Conservation (phyloP, 306 rosid species). For the Begonia masoniana region DNA sequence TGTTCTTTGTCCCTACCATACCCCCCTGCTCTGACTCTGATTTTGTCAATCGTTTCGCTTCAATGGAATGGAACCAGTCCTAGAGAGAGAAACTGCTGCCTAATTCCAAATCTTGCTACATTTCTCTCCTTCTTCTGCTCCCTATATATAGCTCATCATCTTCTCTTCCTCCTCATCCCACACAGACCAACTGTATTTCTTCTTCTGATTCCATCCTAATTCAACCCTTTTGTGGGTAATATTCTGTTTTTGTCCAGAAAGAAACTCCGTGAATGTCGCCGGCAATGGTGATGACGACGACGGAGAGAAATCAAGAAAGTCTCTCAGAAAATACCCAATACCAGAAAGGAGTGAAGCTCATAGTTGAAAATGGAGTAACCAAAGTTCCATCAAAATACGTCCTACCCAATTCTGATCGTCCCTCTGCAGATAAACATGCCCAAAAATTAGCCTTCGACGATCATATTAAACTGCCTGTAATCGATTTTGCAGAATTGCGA, state of each 20-base stretch:
- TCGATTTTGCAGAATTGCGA: slow-evolving; percentile 45
- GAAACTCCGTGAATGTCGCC: neutral
- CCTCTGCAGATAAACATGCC: slow-evolving; percentile 2
- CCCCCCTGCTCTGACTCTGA: neutral
- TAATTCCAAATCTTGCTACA: neutral
- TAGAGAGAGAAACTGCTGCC: neutral
- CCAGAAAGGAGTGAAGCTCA: slow-evolving; percentile 58
- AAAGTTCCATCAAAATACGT: slow-evolving; percentile 50
- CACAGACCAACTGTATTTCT: neutral
- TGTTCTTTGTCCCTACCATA: neutral
- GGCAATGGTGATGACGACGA: neutral
- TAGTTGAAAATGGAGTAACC: slow-evolving; percentile 39
- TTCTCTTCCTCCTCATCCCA: neutral
- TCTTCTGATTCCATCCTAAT: neutral
- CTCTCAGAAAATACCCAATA: neutral
- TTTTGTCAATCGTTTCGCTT: neutral
- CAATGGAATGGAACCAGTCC: no score
- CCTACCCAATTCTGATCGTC: slow-evolving; percentile 45
- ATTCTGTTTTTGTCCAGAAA: no score
- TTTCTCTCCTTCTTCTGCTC: neutral
- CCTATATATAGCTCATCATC: neutral
- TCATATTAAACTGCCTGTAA: slow-evolving; percentile 39
- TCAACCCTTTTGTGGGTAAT: neutral
- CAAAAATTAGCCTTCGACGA: slow-evolving; percentile 2
- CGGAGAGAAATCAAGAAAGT: neutral